These are phyloP conservation scores for Phaeosphaeria sp. DNA, from an alignment of 2,329 filamentous ascomycete genomes.

Conservation along the genomic window DNA sequence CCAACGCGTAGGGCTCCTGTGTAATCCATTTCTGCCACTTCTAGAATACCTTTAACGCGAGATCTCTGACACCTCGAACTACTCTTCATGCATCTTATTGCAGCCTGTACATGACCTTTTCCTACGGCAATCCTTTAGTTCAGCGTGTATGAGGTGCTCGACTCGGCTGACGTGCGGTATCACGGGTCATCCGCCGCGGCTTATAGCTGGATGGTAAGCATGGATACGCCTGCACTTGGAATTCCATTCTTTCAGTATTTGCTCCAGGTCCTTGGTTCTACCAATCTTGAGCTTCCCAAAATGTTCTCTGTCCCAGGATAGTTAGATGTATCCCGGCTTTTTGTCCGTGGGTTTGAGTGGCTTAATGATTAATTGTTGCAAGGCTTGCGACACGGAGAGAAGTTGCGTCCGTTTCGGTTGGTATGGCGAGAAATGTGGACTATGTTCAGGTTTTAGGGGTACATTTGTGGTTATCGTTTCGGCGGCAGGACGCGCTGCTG, in stretches of 20 bases:
- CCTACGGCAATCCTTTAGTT: slow-evolving; percentile 1
- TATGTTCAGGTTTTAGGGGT: too few relatives aligned
- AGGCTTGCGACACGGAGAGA: background rate
- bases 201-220: background rate
- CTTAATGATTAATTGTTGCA: background rate
- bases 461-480: too few relatives aligned
- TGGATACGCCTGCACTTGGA: slow-evolving; percentile 6
- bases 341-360: slow-evolving; percentile 5
- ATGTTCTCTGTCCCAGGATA: slow-evolving; percentile 18
- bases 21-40: background rate
- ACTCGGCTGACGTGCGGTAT: slow-evolving; percentile 73
- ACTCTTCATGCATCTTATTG: background rate
- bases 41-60: background rate
- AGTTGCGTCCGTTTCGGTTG: background rate
- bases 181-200: slow-evolving; percentile 56
- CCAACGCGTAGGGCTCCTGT: background rate
- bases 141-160: background rate
- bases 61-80: background rate
- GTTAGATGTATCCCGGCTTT: slow-evolving; percentile 17
- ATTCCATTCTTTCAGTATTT: slow-evolving; percentile 18
- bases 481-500: too few relatives aligned
- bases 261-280: slow-evolving; percentile 8
- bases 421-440: too few relatives aligned
- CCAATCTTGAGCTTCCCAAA: slow-evolving; percentile 29
- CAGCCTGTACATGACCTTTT: background rate